phyloP scores from a whole-genome alignment of 73 alveolate species.

The Tetrahymena borealis region DNA sequence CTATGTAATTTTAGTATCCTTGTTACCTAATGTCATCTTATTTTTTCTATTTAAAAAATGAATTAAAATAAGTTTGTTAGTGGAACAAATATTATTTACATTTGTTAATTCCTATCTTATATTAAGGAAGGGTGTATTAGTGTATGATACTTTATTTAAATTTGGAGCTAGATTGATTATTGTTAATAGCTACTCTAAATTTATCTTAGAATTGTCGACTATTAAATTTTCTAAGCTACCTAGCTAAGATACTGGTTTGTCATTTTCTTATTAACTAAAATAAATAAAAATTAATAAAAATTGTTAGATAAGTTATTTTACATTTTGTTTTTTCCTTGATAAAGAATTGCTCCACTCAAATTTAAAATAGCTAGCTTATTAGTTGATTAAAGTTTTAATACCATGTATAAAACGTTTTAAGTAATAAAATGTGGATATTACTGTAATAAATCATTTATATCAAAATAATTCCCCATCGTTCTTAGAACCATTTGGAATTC shows the following conservation, averaged over 20 bases:
- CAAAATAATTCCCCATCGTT: not conserved
- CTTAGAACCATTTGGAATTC: not conserved
- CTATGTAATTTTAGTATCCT: too few relatives aligned
- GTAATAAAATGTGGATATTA: not conserved
- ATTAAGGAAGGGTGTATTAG: not conserved
- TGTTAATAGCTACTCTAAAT: not conserved
- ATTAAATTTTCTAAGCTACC: not conserved
- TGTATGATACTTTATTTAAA: not conserved
- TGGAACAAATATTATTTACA: not conserved
- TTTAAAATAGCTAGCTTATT: not conserved
- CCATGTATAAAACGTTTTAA: not conserved
- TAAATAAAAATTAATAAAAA: too few relatives aligned
- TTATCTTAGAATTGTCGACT: not conserved
- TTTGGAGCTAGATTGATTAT: not conserved
- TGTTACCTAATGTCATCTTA: too few relatives aligned
- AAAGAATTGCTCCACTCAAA: too few relatives aligned
- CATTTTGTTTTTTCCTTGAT: too few relatives aligned
- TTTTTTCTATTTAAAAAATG: too few relatives aligned
- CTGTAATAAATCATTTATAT: too few relatives aligned
- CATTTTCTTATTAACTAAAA: too few relatives aligned
- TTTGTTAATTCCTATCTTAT: not conserved
- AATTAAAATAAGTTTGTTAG: not conserved
- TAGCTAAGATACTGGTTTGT: not conserved
- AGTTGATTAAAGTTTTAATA: not conserved
- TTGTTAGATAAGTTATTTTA: too few relatives aligned